A percentile compares a stretch with the other conserved stretches of the same genome.
phyloP scores from a whole-genome alignment of 2,329 filamentous ascomycete species.

The Juglanconis oblonga region DNA sequence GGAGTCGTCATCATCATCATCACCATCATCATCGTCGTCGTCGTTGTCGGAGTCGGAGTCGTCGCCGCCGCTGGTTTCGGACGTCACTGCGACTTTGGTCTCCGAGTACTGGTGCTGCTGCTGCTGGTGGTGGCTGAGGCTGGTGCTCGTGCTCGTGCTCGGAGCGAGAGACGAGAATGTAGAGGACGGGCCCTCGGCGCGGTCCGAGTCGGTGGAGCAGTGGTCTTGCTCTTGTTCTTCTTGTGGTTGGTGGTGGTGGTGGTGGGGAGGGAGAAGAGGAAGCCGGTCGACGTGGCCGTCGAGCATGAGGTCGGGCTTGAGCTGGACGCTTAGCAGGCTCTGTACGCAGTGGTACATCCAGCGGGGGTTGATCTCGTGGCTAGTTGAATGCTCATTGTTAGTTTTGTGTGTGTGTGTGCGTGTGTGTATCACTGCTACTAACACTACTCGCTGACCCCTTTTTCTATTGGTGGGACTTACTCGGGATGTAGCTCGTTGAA shows the following conservation, averaged over 20 bases:
- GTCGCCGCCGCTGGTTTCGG: not conserved
- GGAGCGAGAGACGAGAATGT: not conserved
- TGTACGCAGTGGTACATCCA: slow-evolving; percentile 11
- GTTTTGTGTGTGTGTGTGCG: not conserved
- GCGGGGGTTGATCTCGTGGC: not conserved
- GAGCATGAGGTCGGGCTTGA: slow-evolving; percentile 2
- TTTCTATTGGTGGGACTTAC: not conserved
- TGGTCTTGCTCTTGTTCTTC: not conserved
- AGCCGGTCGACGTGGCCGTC: not conserved
- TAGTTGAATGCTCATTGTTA: not conserved
- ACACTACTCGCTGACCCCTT: not conserved
- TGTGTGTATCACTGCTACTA: not conserved
- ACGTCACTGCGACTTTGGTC: not conserved
- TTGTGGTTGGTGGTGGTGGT: not conserved
- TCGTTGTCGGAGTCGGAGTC: not conserved
- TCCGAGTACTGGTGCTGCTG: not conserved
- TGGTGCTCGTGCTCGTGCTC: not conserved
- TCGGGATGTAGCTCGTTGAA: not conserved
- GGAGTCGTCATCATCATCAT: not conserved
- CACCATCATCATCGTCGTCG: not conserved
- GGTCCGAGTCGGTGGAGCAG: not conserved
- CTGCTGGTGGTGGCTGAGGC: too few relatives aligned
- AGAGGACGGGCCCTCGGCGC: not conserved
- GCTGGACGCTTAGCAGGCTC: not conserved
- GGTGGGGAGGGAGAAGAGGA: not conserved